These are phyloP conservation scores for Papiliotrema laurentii DNA, from an alignment of 1,284 basidiomycete genomes.

Conservation along the genomic window DNA sequence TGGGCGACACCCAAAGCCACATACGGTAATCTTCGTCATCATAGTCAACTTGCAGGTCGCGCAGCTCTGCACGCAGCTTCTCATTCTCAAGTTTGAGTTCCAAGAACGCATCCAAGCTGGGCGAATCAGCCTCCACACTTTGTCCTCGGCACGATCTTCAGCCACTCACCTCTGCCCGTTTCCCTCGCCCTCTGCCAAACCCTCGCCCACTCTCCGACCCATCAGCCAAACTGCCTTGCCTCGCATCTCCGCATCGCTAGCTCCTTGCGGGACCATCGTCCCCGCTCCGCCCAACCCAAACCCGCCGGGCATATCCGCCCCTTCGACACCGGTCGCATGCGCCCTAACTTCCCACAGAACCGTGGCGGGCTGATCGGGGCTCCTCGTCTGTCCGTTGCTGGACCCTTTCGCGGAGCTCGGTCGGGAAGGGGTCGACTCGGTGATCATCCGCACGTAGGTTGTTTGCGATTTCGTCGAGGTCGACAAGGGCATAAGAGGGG, in stretches of 20 bases:
- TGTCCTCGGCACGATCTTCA: background rate
- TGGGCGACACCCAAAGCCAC: too few relatives aligned
- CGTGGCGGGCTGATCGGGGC: conserved; percentile 9
- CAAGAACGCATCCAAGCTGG: conserved; percentile 39
- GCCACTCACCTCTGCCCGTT: conserved; percentile 18
- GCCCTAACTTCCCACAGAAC: conserved; percentile 33
- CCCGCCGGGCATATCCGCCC: conserved; percentile 3
- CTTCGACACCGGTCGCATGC: conserved; percentile 30
- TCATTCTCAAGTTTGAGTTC: conserved; percentile 48
- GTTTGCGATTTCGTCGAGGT: conserved; percentile 16
- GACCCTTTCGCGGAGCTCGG: background rate
- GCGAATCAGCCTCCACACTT: background rate
- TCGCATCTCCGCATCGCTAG: conserved; percentile 11
- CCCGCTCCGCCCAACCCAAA: conserved; percentile 7
- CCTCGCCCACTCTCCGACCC: conserved; percentile 30
- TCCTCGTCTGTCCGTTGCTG: background rate
- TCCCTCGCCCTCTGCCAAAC: conserved; percentile 11
- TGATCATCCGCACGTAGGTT: conserved; percentile 22
- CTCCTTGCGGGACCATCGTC: conserved; percentile 16
- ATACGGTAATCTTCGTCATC: conserved; percentile 24
- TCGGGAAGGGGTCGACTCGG: conserved; percentile 5
- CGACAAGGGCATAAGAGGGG: background rate
- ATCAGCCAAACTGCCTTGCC: conserved; percentile 44
- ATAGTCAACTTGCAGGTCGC: conserved; percentile 29
- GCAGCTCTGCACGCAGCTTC: conserved; percentile 37